Conservation (phyloP, 306 rosid genomes). For the Purshia tridentata region DNA sequence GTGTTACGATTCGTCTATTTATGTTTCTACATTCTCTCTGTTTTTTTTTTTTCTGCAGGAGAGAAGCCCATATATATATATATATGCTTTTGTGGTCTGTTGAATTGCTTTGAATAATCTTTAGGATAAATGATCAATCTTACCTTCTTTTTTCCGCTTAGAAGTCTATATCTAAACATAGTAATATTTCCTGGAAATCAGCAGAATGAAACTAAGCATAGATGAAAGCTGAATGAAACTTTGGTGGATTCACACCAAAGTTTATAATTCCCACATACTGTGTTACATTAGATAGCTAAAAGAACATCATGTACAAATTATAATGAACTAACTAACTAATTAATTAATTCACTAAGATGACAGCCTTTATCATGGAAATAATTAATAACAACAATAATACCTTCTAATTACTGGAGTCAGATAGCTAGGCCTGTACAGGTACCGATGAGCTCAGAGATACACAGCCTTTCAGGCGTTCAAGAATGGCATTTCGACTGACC, state of each 20-base stretch:
- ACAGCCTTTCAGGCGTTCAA: conserved; percentile 79
- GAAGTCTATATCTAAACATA: background rate
- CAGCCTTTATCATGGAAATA: conserved; percentile 11
- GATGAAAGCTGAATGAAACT: background rate
- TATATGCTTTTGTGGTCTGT: background rate
- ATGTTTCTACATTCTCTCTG: too few species aligned
- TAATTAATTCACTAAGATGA: conserved; percentile 20
- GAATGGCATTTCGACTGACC: conserved; percentile 62
- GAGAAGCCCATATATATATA: too few species aligned
- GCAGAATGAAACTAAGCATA: conserved; percentile 9
- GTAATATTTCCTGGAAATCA: background rate
- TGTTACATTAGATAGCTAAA: conserved; percentile 36
- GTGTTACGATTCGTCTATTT: too few species aligned
- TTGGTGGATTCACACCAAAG: conserved; percentile 10
- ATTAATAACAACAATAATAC: conserved; percentile 28
- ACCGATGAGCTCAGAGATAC: conserved; percentile 69
- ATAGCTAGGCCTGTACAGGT: conserved; percentile 65
- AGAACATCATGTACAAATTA: conserved; percentile 42
- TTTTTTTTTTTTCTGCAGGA: too few species aligned
- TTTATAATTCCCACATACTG: conserved; percentile 27
- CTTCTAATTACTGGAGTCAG: conserved; percentile 36
- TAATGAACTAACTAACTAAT: conserved; percentile 10
- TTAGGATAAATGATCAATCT: background rate
- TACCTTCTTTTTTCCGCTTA: background rate
- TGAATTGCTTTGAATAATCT: background rate